A percentile compares a stretch with the other conserved stretches of the same genome.
These are phyloP conservation scores for Calocybe cyanea DNA, from an alignment of 768 basidiomycete genomes.

Conservation along the genomic window DNA sequence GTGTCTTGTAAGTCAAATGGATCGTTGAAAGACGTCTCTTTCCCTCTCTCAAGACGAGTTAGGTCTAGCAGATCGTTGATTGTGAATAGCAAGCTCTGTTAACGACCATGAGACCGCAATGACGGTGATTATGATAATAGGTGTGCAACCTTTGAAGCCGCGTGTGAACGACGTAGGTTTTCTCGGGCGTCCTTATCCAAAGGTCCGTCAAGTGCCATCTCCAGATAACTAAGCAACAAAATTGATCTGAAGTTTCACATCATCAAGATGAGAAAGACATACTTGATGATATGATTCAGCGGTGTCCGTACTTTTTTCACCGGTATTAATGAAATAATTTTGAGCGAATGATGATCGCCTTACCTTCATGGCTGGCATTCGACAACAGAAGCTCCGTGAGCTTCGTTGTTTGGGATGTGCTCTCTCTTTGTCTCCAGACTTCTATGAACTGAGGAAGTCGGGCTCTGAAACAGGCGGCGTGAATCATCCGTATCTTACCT, in stretches of 20 bases:
- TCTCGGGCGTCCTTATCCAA: conserved; percentile 71
- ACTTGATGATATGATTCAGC: conserved; percentile 83
- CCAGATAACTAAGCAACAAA: conserved; percentile 52
- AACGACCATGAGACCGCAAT: not conserved
- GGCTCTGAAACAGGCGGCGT: not conserved
- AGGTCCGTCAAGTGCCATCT: conserved; percentile 74
- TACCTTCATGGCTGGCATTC: conserved; percentile 83
- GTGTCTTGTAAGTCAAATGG: conserved; percentile 63
- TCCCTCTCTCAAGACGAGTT: conserved; percentile 71
- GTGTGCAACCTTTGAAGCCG: conserved; percentile 60
- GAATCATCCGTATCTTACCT: conserved; percentile 31
- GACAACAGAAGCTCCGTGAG: conserved; percentile 71
- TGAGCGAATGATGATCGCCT: not conserved
- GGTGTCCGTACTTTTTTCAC: conserved; percentile 60
- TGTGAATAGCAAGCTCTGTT: conserved; percentile 68
- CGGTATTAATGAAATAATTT: not conserved
- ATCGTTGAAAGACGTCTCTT: conserved; percentile 72
- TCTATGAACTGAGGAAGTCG: conserved; percentile 63
- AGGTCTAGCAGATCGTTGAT: conserved; percentile 85
- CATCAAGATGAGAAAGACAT: conserved; percentile 11
- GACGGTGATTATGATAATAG: not conserved
- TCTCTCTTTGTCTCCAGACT: conserved; percentile 83
- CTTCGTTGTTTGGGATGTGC: conserved; percentile 64
- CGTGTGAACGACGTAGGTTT: conserved; percentile 67
- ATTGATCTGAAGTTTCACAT: not conserved